Evolutionary conservation across 257 asterid genomes (phyloP).

Genomic region (Cinchona pubescens): DNA sequence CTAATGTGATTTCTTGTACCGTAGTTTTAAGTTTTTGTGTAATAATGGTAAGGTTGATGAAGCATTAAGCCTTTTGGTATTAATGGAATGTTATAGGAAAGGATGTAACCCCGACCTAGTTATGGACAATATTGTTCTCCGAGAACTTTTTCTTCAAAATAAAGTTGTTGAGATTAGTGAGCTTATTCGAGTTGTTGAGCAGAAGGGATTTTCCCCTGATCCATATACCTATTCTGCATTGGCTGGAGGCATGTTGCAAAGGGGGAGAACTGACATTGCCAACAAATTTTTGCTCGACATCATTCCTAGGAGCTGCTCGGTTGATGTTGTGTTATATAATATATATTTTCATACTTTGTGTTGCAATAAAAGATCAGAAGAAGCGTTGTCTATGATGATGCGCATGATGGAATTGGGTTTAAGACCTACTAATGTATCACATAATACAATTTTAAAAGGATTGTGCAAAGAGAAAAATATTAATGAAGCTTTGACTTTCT

Average conservation of each 20-base stretch:
- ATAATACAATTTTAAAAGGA: slow-evolving; percentile 55
- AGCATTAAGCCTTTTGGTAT: slow-evolving; percentile 35
- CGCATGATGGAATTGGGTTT: slow-evolving; percentile 40
- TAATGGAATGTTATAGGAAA: slow-evolving; percentile 47
- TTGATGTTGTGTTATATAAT: slow-evolving; percentile 44
- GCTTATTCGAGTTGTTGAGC: slow-evolving; percentile 36
- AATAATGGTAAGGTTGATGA: slow-evolving; percentile 44
- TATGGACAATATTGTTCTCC: slow-evolving; percentile 52
- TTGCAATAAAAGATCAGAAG: slow-evolving; percentile 29
- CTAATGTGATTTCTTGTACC: slow-evolving; percentile 46
- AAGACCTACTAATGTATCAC: slow-evolving; percentile 43
- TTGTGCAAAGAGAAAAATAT: slow-evolving; percentile 43
- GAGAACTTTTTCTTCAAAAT: slow-evolving; percentile 50
- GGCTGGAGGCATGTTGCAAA: slow-evolving; percentile 58
- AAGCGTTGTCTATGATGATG: slow-evolving; percentile 41
- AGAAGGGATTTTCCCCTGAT: slow-evolving; percentile 52
- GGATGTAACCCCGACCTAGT: slow-evolving; percentile 58
- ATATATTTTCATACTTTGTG: slow-evolving; percentile 48
- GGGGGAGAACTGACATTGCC: slow-evolving; percentile 38
- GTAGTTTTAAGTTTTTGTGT: slow-evolving; percentile 52
- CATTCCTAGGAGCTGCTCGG: slow-evolving; percentile 32
- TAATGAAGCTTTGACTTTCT: slow-evolving; percentile 38
- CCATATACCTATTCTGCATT: slow-evolving; percentile 50
- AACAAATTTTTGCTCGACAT: slow-evolving; percentile 30
- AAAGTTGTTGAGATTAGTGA: slow-evolving; percentile 33